phyloP scores from a whole-genome alignment of 495 filamentous ascomycete species.

The Neurospora discreta region DNA sequence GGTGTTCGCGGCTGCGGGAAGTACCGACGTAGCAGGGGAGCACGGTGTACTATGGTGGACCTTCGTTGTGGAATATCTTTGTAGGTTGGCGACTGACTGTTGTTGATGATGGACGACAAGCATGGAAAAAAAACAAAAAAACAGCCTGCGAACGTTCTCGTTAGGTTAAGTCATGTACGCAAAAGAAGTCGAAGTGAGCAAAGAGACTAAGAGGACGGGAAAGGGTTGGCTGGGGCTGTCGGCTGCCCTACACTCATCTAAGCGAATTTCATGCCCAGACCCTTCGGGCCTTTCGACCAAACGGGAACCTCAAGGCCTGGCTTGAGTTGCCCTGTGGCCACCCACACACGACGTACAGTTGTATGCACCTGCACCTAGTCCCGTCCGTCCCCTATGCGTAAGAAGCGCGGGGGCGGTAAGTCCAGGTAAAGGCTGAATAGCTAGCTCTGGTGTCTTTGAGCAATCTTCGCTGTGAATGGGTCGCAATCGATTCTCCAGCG shows the following conservation, averaged over 20 bases:
- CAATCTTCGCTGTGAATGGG: background rate
- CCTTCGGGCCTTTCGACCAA: background rate
- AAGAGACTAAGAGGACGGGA: background rate
- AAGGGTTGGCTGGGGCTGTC: background rate
- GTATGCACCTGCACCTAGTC: no score
- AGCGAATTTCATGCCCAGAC: background rate
- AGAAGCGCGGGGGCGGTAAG: background rate
- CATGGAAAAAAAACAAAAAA: background rate
- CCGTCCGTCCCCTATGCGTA: background rate
- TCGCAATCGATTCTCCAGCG: background rate
- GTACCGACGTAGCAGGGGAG: background rate
- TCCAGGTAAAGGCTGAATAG: background rate
- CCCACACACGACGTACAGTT: background rate
- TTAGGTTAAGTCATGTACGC: background rate
- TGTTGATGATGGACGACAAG: background rate
- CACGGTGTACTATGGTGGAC: background rate
- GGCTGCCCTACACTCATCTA: background rate
- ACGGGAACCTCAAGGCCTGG: background rate
- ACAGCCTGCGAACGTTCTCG: background rate
- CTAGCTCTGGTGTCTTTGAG: no score
- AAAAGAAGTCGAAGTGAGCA: background rate
- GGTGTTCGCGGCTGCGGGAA: background rate
- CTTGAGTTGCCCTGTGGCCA: background rate
- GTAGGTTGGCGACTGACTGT: background rate
- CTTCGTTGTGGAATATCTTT: background rate